Evolutionary conservation across 2,329 filamentous ascomycete genomes (phyloP), one percentile per base, ranked within the genome.

Genomic region (Pseudonectria buxi): DNA sequence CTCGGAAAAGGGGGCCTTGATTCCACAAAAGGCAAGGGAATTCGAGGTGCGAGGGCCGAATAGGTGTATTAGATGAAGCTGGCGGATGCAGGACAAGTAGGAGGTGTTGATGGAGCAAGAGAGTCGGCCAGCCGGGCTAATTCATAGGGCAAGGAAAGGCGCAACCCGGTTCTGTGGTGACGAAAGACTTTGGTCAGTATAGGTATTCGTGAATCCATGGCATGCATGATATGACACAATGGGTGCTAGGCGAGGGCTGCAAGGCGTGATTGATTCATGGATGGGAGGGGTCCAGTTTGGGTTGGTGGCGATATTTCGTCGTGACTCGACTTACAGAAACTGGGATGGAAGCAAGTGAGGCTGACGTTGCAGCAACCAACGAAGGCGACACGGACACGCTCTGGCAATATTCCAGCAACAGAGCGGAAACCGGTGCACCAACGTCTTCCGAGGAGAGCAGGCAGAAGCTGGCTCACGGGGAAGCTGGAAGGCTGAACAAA

Each of bases 381-480:
- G 18, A 9, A 32, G 43, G 37, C 45, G 35, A 43, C 43, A 47
- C 43, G 30, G 40, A 39, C 32, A 38, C 38, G 47, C 55, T 55
- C 50, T 51, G 54, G 59, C 59, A 59, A 59, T 62, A 59, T 62
- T 62, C 57, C 59, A 62, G 59, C 59, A 62, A 61, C 56, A 51
- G 46, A 56, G 46, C 47, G 46, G 31, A 26, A 9, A 22, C 18
- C 18, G 18, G 9, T 5, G 5, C 18, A 9, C 18, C 18, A 9
- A 9, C 5, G 18, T 22, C 5, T 22, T 22, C 18, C 18, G 9
- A 22, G 18, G 9, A 22, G 18, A 22, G 18, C 5, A 9, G 9
- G 18, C 9, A 6, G 18, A 22, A 9, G 18, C 18, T 22, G 18
- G n/a, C n/a, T n/a, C n/a, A n/a, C n/a, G n/a, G n/a, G n/a, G n/a